These are phyloP conservation scores for Geranium brycei DNA, from an alignment of 345 rosid species.

Conservation along the genomic window DNA sequence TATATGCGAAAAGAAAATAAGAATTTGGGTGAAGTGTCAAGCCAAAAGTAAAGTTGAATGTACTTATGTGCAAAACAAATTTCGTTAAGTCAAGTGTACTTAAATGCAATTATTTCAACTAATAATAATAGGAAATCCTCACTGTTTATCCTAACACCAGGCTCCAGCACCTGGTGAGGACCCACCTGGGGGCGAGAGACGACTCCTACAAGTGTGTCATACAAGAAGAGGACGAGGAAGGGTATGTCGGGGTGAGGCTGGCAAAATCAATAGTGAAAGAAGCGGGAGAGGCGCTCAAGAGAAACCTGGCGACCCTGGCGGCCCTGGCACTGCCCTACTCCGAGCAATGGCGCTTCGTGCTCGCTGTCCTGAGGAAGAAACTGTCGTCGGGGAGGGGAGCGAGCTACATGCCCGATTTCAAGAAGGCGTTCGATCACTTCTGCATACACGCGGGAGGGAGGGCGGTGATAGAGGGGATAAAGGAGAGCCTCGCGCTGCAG, in stretches of 20 bases:
- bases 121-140: too few species aligned
- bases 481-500: slow-evolving; percentile 6
- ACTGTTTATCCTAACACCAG: too few species aligned
- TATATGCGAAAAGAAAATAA: too few species aligned
- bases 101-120: too few species aligned
- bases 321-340: slow-evolving; percentile 13
- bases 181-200: slow-evolving; percentile 20
- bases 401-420: slow-evolving; percentile 7
- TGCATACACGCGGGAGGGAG: slow-evolving; percentile 15
- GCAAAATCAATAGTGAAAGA: slow-evolving; percentile 11
- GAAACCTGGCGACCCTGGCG: slow-evolving; percentile 11
- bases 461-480: slow-evolving; percentile 12
- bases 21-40: too few species aligned
- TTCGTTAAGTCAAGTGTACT: too few species aligned
- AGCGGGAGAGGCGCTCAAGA: slow-evolving; percentile 11
- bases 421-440: slow-evolving; percentile 15
- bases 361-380: slow-evolving; percentile 2
- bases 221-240: slow-evolving; percentile 18
- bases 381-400: not conserved
- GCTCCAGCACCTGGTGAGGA: slow-evolving; percentile 19
- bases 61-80: too few species aligned
- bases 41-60: too few species aligned
- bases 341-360: slow-evolving; percentile 7
- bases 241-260: slow-evolving; percentile 14
- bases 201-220: slow-evolving; percentile 16